phyloP scores from a whole-genome alignment of 2,329 filamentous ascomycete genomes.

The Mycosphaerelloides madeirae region DNA sequence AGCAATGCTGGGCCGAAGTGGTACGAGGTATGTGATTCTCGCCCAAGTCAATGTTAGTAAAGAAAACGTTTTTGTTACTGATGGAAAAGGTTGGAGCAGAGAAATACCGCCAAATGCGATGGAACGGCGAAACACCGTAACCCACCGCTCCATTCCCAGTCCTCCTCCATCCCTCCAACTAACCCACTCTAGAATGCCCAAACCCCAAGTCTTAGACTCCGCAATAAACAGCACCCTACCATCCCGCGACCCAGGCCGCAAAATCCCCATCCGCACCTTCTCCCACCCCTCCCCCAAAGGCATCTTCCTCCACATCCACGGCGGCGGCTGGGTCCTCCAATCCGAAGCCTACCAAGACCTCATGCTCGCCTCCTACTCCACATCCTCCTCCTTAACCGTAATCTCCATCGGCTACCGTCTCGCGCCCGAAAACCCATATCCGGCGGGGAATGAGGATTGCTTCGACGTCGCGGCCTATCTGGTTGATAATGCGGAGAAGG shows the following conservation, averaged over 20 bases:
- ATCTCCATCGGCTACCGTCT: slow-evolving; percentile 57
- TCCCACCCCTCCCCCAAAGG: slow-evolving; percentile 4
- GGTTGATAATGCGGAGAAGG: slow-evolving; percentile 41
- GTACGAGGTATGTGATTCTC: too few species aligned
- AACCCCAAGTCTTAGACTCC: slow-evolving; percentile 42
- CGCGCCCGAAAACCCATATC: slow-evolving; percentile 57
- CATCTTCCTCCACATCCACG: slow-evolving; percentile 54
- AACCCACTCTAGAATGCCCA: too few species aligned
- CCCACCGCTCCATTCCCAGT: neutral
- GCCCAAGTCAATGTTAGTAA: too few species aligned
- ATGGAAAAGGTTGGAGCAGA: slow-evolving; percentile 52
- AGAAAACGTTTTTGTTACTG: too few species aligned
- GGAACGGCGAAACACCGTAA: slow-evolving; percentile 51
- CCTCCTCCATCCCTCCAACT: neutral
- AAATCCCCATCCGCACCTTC: slow-evolving; percentile 51
- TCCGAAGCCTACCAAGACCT: slow-evolving; percentile 42
- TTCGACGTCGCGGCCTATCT: slow-evolving; percentile 54
- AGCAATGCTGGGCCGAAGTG: slow-evolving; percentile 45
- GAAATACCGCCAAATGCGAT: slow-evolving; percentile 52
- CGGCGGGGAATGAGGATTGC: slow-evolving; percentile 52
- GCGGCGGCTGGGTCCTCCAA: slow-evolving; percentile 44
- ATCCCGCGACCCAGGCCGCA: slow-evolving; percentile 48
- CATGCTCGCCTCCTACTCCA: slow-evolving; percentile 48
- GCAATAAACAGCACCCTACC: slow-evolving; percentile 48
- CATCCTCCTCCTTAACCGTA: slow-evolving; percentile 45